Evolutionary conservation across 2,329 filamentous ascomycete genomes (phyloP), one percentile per base, ranked within the genome.

Genomic region (Leptographium lundbergii): DNA sequence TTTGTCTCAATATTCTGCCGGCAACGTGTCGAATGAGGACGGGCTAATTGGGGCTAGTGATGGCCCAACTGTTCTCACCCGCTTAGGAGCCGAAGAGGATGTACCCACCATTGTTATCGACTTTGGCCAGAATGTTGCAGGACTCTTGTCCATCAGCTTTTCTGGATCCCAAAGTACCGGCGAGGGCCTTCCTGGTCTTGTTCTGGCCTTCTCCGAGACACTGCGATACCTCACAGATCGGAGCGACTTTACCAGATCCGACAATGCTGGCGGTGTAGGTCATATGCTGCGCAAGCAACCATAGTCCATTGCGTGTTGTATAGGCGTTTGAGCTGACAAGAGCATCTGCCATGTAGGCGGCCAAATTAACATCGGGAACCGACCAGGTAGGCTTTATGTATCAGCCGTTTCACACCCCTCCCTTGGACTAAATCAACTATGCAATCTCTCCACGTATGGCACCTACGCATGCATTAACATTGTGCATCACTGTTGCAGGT

Each of bases 231-330:
- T 80, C 19, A 69, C 68, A 0, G 63, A 75, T 58, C 66, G 71
- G 17, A 77, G 75, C 60, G 77, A 79, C 62, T 80, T 78, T 58
- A 75, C 75, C 1, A 67, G 77, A 47, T 79, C 77, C 10, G 69
- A 78, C 57, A 77, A 52, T 19, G 57, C 57, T 6, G 57, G 17
- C 13, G 57, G 57, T 48, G 57, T 58, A 53, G 19, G 57, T 58
- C n/a, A 24, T 17, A 1, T 57, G 34, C 10, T 13, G 6, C 22
- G 22, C 6, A 17, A 45, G 17, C 42, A 45, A 19, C 32, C 27
- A 25, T 14, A 6, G 6, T 14, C 24, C 4, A 14, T 29, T 19
- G 25, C n/a, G 5, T 27, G 11, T 17, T 29, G 48, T 51, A 5
- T 51, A 29, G 54, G 17, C 17, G 19, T 14, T 24, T 54, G 13